Conservation (phyloP, 2,329 filamentous ascomycete genomes). For the Fusarium pseudocircinatum region DNA sequence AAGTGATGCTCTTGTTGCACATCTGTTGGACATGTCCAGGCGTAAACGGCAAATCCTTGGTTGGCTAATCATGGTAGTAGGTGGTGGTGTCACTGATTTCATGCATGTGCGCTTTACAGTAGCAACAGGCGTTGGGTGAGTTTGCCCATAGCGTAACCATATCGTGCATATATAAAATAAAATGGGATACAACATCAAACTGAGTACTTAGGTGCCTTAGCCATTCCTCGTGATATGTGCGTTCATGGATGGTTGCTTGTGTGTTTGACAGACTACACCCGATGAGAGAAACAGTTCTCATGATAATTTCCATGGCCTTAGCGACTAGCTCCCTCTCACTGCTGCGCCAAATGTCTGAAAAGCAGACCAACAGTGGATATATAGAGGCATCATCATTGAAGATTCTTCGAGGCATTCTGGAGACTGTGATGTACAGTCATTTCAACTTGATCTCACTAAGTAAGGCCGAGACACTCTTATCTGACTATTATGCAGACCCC, state of each 20-base stretch:
- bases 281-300: not conserved
- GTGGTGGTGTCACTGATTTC: not conserved
- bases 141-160: not conserved
- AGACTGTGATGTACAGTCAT: not conserved
- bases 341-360: not conserved
- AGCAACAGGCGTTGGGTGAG: not conserved
- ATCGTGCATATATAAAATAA: not conserved
- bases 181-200: not conserved
- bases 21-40: not conserved
- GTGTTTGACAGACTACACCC: not conserved
- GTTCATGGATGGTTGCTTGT: not conserved
- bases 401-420: not conserved
- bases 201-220: not conserved
- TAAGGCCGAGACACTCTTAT: not conserved
- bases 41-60: not conserved
- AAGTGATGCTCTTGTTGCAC: not conserved
- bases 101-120: not conserved
- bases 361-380: not conserved
- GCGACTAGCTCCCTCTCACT: not conserved
- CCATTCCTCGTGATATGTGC: not conserved
- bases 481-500: conserved; percentile 2
- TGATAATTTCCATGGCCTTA: not conserved
- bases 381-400: not conserved
- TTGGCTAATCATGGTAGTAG: not conserved
- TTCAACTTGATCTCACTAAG: not conserved